Evolutionary conservation across 441 rosid species (phyloP).

Genomic region (Euphorbia neoarborescens): DNA sequence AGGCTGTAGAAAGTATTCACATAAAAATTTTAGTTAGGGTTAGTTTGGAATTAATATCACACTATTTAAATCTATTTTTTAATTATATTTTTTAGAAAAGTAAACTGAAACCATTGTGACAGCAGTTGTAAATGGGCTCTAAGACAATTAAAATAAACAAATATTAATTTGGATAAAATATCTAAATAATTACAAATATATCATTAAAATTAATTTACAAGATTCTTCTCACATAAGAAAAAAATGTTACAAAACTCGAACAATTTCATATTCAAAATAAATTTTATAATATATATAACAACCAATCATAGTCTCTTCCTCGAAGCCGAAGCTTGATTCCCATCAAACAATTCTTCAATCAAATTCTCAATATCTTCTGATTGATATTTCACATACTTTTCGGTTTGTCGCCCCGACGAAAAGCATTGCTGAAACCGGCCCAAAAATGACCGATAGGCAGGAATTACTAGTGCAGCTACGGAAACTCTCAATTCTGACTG

Average conservation of each 20-base stretch:
- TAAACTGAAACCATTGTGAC: too few species aligned
- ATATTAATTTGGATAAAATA: too few species aligned
- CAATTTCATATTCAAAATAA: not conserved
- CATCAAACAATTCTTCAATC: slow-evolving; percentile 69
- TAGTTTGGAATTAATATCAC: too few species aligned
- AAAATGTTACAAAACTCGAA: not conserved
- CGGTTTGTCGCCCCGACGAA: slow-evolving; percentile 69
- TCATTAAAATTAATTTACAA: not conserved
- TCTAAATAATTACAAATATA: not conserved
- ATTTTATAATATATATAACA: not conserved
- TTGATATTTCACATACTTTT: slow-evolving; percentile 80
- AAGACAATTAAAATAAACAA: too few species aligned
- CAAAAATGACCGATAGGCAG: slow-evolving; percentile 78
- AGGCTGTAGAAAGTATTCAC: too few species aligned
- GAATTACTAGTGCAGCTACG: slow-evolving; percentile 59
- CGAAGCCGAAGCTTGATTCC: slow-evolving; percentile 44
- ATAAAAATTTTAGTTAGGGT: too few species aligned
- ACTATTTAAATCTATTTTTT: too few species aligned
- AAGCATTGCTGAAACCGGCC: slow-evolving; percentile 65
- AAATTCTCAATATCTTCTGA: slow-evolving; percentile 70
- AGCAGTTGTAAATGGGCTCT: too few species aligned
- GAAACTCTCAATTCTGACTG: slow-evolving; percentile 87
- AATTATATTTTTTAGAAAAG: too few species aligned
- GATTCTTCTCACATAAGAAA: not conserved
- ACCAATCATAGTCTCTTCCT: slow-evolving; percentile 35